These are phyloP conservation scores for Coelastrella sp. DNA, from an alignment of 139 green algal genomes.

Conservation along the genomic window DNA sequence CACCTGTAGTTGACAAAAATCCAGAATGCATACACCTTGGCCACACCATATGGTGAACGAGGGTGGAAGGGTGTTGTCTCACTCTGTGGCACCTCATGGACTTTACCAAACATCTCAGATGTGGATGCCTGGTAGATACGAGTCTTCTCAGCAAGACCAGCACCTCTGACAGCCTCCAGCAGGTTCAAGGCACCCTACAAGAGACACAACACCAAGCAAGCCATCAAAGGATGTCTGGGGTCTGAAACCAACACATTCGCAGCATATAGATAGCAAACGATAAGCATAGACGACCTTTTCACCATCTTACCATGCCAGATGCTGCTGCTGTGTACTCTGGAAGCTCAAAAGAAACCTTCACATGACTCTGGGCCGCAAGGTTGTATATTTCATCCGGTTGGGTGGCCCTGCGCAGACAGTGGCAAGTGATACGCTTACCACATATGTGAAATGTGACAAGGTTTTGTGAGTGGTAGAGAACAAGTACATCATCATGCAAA, in stretches of 20 bases:
- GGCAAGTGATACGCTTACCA: no score
- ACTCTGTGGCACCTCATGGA: conserved; percentile 77
- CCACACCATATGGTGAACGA: conserved; percentile 82
- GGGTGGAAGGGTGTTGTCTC: conserved; percentile 83
- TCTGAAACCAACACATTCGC: no score
- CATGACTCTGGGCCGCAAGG: conserved; percentile 81
- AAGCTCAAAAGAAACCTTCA: conserved; percentile 81
- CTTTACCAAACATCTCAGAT: conserved; percentile 83
- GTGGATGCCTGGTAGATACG: conserved; percentile 86
- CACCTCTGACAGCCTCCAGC: conserved; percentile 73
- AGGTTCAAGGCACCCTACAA: conserved; percentile 67
- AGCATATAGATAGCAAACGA: no score
- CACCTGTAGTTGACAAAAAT: conserved; percentile 81
- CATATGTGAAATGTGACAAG: no score
- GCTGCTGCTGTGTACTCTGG: conserved; percentile 81
- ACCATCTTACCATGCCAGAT: conserved; percentile 57
- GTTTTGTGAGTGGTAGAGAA: no score
- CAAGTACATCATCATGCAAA: no score
- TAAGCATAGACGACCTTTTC: no score
- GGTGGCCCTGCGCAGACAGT: conserved; percentile 17
- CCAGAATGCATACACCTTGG: conserved; percentile 83
- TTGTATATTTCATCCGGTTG: conserved; percentile 85
- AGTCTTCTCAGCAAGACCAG: conserved; percentile 57
- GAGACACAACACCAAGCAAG: no score
- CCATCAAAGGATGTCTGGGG: no score